Evolutionary conservation across 169 alveolate genomes (phyloP).

Genomic region (Eimeria tenella): DNA sequence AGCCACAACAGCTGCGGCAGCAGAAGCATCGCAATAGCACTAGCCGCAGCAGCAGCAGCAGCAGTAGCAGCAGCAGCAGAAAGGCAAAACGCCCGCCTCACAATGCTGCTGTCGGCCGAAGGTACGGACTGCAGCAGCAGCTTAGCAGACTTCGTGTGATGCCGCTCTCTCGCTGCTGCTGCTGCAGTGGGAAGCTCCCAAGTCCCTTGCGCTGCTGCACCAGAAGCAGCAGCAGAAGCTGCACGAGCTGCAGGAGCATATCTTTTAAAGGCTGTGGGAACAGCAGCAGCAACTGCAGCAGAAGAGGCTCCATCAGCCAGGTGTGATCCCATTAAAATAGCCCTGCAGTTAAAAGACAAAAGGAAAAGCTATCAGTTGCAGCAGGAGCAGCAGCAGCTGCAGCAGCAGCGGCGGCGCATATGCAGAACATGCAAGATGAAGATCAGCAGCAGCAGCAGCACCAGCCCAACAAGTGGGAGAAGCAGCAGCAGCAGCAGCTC

Average conservation of each 20-base stretch:
- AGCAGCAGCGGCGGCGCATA: background rate
- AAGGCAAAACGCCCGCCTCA: background rate
- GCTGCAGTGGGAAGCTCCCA: background rate
- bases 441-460: background rate
- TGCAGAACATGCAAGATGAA: too few species aligned
- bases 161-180: background rate
- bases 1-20: background rate
- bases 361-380: too few species aligned
- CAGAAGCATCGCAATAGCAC: background rate
- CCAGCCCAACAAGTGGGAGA: background rate
- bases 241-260: background rate
- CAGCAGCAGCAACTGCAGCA: background rate
- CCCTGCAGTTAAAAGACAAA: too few species aligned
- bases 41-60: background rate
- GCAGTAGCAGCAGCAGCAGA: background rate
- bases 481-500: slow-evolving; percentile 9
- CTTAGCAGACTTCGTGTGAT: background rate
- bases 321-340: too few species aligned
- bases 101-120: background rate
- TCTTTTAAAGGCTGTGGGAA: background rate
- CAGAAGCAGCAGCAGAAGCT: background rate
- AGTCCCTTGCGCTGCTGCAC: background rate
- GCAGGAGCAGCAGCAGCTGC: background rate
- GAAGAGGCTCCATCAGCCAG: background rate
- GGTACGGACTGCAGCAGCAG: background rate